Conservation (phyloP, 306 rosid genomes). For the Begonia fuchsioides region DNA sequence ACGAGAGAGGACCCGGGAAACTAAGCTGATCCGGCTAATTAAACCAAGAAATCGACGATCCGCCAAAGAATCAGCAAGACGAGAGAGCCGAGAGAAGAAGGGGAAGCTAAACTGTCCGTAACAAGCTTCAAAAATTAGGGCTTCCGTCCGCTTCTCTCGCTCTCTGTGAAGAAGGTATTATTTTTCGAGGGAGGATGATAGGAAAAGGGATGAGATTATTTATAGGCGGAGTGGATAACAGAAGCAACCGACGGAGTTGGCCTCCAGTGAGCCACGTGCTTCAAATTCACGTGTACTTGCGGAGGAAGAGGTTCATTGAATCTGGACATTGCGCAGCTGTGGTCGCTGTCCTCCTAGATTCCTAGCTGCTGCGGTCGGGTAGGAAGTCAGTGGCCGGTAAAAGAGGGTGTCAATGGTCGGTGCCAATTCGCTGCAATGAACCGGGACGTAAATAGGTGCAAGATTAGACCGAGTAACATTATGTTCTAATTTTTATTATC, state of each 20-base stretch:
- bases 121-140: constrained; percentile 2
- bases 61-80: background rate
- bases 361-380: too few species aligned
- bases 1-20: background rate
- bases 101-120: background rate
- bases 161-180: background rate
- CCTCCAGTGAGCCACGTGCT: background rate
- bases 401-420: too few species aligned
- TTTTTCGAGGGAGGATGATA: background rate
- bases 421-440: too few species aligned
- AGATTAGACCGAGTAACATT: too few species aligned
- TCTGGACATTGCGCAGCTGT: too few species aligned
- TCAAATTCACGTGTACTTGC: too few species aligned
- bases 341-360: too few species aligned
- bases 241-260: background rate
- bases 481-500: too few species aligned
- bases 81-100: constrained; percentile 1
- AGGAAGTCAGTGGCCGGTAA: too few species aligned
- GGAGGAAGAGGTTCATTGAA: too few species aligned
- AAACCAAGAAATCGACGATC: background rate
- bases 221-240: background rate
- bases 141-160: constrained; percentile 3
- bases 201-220: background rate
- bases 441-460: too few species aligned
- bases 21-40: background rate